Evolutionary conservation across 169 alveolate species (phyloP).

Genomic region (Perkinsus olseni): DNA sequence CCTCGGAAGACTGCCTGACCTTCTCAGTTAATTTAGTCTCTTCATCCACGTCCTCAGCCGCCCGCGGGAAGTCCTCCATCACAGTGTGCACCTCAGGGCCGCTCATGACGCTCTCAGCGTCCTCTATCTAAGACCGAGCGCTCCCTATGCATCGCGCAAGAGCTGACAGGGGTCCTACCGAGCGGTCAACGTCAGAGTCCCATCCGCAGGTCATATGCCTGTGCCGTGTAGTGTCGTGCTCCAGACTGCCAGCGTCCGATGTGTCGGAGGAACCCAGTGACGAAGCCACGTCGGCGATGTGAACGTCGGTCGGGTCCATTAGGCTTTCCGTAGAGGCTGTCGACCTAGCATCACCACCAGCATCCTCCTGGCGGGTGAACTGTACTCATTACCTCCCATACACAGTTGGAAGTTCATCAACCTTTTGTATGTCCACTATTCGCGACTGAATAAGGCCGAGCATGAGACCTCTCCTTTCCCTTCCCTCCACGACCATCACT

Average conservation of each 20-base stretch:
- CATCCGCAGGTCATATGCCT: neutral
- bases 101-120: neutral
- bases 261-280: neutral
- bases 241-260: no score
- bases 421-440: no score
- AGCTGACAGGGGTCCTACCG: neutral
- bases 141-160: neutral
- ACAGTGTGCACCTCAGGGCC: neutral
- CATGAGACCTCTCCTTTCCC: no score
- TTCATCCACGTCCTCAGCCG: neutral
- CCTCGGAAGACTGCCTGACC: no score
- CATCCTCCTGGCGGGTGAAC: neutral
- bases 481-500: no score
- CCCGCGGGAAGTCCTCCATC: neutral
- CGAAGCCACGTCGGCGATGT: neutral
- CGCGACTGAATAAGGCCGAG: no score
- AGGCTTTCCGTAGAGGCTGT: neutral
- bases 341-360: neutral
- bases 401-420: neutral
- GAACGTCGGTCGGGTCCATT: neutral
- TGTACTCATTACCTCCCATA: neutral
- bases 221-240: no score
- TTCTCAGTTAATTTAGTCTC: neutral
- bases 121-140: neutral
- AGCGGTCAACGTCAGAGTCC: neutral